phyloP scores from a whole-genome alignment of 164 flowering plant species.

The Vitis amurensis region DNA sequence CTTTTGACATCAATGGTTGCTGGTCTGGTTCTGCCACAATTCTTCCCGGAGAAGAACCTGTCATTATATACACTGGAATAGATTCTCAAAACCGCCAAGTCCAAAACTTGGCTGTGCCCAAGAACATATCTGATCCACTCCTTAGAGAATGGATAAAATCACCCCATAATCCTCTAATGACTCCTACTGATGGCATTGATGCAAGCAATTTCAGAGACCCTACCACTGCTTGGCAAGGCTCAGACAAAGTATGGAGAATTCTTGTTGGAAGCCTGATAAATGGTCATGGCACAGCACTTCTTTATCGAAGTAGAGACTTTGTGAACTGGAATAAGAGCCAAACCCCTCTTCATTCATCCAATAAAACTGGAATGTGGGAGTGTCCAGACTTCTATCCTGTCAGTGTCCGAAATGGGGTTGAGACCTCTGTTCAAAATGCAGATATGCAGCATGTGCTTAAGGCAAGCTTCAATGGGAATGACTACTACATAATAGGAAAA shows the following conservation, averaged over 20 bases:
- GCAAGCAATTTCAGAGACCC: slow-evolving; percentile 33
- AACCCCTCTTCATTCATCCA: slow-evolving; percentile 20
- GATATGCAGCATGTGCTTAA: slow-evolving; percentile 34
- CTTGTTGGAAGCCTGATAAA: slow-evolving; percentile 19
- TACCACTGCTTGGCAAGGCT: slow-evolving; percentile 32
- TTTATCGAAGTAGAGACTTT: slow-evolving; percentile 27
- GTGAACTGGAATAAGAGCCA: slow-evolving; percentile 13
- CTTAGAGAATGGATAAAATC: slow-evolving; percentile 42
- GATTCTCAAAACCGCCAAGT: slow-evolving; percentile 22
- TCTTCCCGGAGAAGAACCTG: slow-evolving; percentile 32
- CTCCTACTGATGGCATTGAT: slow-evolving; percentile 14
- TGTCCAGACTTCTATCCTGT: slow-evolving; percentile 55
- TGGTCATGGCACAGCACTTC: slow-evolving; percentile 13
- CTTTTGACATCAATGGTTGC: slow-evolving; percentile 36
- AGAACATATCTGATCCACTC: slow-evolving; percentile 44
- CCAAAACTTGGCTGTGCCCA: slow-evolving; percentile 49
- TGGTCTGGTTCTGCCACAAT: slow-evolving; percentile 54
- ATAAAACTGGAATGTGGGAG: slow-evolving; percentile 34
- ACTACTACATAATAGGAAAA: slow-evolving; percentile 42
- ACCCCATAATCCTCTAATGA: slow-evolving; percentile 36
- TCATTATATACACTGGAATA: slow-evolving; percentile 43
- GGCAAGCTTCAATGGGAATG: slow-evolving; percentile 25
- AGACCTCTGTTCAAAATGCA: slow-evolving; percentile 17
- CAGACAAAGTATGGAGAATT: slow-evolving; percentile 25
- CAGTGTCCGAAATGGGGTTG: slow-evolving; percentile 22